Evolutionary conservation across 2,329 filamentous ascomycete species (phyloP).

Genomic region (Seiridium cupressi): DNA sequence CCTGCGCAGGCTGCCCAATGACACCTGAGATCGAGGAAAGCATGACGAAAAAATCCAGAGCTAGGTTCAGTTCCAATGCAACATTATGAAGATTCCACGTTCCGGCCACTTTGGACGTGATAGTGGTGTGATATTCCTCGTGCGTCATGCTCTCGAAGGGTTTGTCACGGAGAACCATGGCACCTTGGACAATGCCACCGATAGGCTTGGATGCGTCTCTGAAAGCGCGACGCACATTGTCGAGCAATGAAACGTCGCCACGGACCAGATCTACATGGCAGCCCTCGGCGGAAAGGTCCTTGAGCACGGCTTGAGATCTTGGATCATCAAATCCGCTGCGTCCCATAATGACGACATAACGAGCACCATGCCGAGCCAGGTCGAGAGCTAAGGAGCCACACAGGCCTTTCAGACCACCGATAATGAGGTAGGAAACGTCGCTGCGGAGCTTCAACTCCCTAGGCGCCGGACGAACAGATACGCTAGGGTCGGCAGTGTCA

Average conservation of each 20-base stretch:
- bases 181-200: neutral
- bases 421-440: conserved; percentile 14
- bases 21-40: conserved; percentile 25
- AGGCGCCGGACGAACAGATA: neutral
- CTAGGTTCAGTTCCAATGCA: neutral
- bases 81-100: conserved; percentile 26
- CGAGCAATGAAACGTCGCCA: neutral
- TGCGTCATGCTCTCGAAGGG: conserved; percentile 17
- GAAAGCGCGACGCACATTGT: neutral
- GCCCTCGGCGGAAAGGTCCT: neutral
- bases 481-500: conserved; percentile 18
- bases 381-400: conserved; percentile 13
- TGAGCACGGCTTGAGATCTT: neutral
- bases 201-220: neutral
- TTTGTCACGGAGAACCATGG: conserved; percentile 24
- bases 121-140: conserved; percentile 18
- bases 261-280: neutral
- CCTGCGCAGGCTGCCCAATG: conserved; percentile 21
- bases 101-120: conserved; percentile 27
- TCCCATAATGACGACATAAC: conserved; percentile 14
- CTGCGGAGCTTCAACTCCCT: neutral
- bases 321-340: conserved; percentile 1
- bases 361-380: conserved; percentile 15
- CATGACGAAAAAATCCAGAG: conserved; percentile 36
- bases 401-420: conserved; percentile 19